A percentile compares a stretch with the other conserved stretches of the same genome.
Conservation (phyloP, 73 alveolate species). For the Symbiodinium pilosum region DNA sequence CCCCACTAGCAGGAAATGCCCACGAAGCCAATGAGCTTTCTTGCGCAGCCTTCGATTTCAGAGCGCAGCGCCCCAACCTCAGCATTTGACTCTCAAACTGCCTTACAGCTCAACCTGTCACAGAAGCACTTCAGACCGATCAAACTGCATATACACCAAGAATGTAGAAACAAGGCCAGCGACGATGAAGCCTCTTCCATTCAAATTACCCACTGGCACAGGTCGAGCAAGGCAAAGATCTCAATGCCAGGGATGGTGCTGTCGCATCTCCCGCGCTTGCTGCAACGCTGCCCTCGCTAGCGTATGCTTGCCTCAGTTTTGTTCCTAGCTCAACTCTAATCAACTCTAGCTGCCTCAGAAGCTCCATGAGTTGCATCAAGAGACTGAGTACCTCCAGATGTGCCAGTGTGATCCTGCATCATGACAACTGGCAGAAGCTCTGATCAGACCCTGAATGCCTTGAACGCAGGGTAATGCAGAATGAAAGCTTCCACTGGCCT, state of each 20-base stretch:
- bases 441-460: no score
- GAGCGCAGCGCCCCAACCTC: slow-evolving; percentile 72
- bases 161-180: no score
- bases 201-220: no score
- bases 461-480: no score
- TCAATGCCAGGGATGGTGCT: background rate
- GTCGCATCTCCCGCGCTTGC: slow-evolving; percentile 72
- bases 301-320: background rate
- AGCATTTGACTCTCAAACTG: no score
- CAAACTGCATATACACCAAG: no score
- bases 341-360: background rate
- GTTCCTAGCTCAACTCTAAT: background rate
- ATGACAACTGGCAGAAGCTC: no score
- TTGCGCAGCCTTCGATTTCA: slow-evolving; percentile 40
- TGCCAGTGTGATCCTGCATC: background rate
- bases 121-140: no score
- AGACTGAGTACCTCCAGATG: background rate
- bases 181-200: no score
- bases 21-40: background rate
- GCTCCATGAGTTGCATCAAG: background rate
- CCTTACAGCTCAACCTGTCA: no score
- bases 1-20: background rate
- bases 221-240: background rate
- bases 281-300: slow-evolving; percentile 55
- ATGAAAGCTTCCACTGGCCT: no score